These are phyloP conservation scores for Mesembryanthemum crystallinum DNA, from an alignment of 148 eudicot genomes.

Conservation along the genomic window DNA sequence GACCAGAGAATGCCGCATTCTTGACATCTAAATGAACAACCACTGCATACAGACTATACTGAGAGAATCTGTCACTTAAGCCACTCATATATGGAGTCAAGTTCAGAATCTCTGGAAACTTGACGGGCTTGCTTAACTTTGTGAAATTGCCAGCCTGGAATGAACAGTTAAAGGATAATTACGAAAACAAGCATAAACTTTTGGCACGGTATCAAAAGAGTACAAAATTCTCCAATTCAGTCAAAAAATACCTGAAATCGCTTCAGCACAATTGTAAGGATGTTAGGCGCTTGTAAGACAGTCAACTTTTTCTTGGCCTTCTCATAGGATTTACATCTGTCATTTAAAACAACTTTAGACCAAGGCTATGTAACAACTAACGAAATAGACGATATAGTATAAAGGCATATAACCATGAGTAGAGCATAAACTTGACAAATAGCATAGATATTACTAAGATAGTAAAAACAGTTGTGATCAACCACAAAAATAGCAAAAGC, in stretches of 20 bases:
- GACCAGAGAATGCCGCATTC: conserved; percentile 29
- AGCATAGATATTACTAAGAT: not conserved
- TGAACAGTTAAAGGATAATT: not conserved
- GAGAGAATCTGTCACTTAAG: conserved; percentile 24
- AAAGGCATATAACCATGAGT: not conserved
- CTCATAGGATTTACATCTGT: conserved; percentile 41
- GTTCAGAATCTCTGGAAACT: conserved; percentile 30
- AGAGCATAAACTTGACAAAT: not conserved
- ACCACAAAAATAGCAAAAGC: not conserved
- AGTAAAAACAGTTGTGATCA: not conserved
- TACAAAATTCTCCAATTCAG: not conserved
- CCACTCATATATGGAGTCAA: conserved; percentile 33
- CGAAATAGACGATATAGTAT: not conserved
- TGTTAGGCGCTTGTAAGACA: conserved; percentile 34
- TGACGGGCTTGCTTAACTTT: conserved; percentile 31
- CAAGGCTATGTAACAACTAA: not conserved
- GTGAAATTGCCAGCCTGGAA: conserved; percentile 36
- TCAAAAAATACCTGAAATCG: conserved; percentile 31
- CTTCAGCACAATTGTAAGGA: conserved; percentile 38
- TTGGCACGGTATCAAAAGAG: not conserved
- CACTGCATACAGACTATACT: conserved; percentile 34
- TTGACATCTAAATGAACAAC: conserved; percentile 36
- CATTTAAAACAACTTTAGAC: not conserved
- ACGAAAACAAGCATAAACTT: not conserved
- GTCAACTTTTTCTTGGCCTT: conserved; percentile 35